A percentile compares a stretch with the other conserved stretches of the same genome.
These are phyloP conservation scores for Pseudopediastrum boryanum DNA, from an alignment of 139 green algal species.

Conservation along the genomic window DNA sequence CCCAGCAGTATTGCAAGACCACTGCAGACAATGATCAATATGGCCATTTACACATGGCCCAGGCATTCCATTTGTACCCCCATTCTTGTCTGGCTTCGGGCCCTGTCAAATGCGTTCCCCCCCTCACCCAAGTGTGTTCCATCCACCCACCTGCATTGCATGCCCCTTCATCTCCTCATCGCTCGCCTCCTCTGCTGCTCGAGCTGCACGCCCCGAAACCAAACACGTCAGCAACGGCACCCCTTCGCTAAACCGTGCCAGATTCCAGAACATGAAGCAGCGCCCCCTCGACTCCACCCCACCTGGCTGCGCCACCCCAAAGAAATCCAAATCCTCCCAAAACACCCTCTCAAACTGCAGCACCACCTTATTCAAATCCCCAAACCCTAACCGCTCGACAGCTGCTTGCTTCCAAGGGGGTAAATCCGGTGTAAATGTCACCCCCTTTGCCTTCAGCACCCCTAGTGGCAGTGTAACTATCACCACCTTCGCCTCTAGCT, in stretches of 20 bases:
- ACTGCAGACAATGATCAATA: too few relatives aligned
- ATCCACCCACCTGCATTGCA: slow-evolving; percentile 28
- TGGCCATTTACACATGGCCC: too few relatives aligned
- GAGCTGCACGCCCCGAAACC: slow-evolving; percentile 17
- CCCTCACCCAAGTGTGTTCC: too few relatives aligned
- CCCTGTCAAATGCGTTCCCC: too few relatives aligned
- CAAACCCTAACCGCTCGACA: slow-evolving; percentile 79
- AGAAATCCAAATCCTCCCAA: slow-evolving; percentile 84
- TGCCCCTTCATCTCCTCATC: slow-evolving; percentile 21
- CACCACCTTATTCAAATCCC: slow-evolving; percentile 88
- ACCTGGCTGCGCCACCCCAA: slow-evolving; percentile 64
- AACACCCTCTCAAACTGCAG: slow-evolving; percentile 81
- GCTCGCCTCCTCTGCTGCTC: slow-evolving; percentile 20
- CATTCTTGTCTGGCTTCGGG: too few relatives aligned
- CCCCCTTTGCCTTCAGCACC: slow-evolving; percentile 64
- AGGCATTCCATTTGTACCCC: too few relatives aligned
- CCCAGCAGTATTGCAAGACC: too few relatives aligned
- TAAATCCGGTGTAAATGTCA: slow-evolving; percentile 78
- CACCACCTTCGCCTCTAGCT: slow-evolving; percentile 40
- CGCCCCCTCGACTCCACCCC: slow-evolving; percentile 50
- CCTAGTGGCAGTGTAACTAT: slow-evolving; percentile 79
- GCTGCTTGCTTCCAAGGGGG: slow-evolving; percentile 74
- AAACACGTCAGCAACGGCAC: slow-evolving; percentile 28
- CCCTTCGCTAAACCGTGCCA: slow-evolving; percentile 38
- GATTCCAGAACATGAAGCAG: slow-evolving; percentile 91